A percentile compares a stretch with the other conserved stretches of the same genome.
These are phyloP conservation scores for Venturia nashicola DNA, from an alignment of 2,329 filamentous ascomycete species.

Conservation along the genomic window DNA sequence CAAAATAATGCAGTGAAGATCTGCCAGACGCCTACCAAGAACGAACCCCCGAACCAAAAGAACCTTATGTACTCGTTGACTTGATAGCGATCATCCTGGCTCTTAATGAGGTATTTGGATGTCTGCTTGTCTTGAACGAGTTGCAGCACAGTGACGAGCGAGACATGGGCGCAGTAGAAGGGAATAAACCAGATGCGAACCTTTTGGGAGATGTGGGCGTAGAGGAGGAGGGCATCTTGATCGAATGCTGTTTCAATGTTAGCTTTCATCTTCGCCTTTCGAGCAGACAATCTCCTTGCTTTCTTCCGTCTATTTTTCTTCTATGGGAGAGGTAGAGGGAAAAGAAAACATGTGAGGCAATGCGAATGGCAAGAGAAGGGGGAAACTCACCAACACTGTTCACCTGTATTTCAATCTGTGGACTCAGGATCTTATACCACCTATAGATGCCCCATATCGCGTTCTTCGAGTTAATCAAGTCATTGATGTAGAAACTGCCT, in stretches of 20 bases:
- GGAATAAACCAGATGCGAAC: slow-evolving; percentile 71
- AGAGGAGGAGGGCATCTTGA: slow-evolving; percentile 51
- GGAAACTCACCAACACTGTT: slow-evolving; percentile 41
- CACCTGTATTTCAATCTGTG: slow-evolving; percentile 55
- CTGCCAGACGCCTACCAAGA: slow-evolving; percentile 51
- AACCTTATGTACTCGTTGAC: slow-evolving; percentile 65
- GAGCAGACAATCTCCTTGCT: no score
- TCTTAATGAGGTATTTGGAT: slow-evolving; percentile 55
- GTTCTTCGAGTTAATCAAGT: slow-evolving; percentile 45
- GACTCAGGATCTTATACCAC: slow-evolving; percentile 53
- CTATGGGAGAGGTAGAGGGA: background rate
- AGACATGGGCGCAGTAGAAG: slow-evolving; percentile 56
- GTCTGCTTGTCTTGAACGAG: slow-evolving; percentile 36
- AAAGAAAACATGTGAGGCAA: no score
- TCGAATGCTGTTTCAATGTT: slow-evolving; percentile 48
- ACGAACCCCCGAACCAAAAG: slow-evolving; percentile 46
- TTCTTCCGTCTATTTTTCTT: no score
- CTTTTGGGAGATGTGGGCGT: slow-evolving; percentile 59
- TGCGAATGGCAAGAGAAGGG: background rate
- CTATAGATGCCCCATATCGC: slow-evolving; percentile 59
- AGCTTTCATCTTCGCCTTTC: no score
- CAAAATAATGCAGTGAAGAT: slow-evolving; percentile 53
- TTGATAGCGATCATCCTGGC: slow-evolving; percentile 76
- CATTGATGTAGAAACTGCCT: slow-evolving; percentile 30
- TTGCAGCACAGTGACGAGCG: slow-evolving; percentile 54